Conservation (phyloP, 164 flowering plant species). For the Stephania cephalantha region DNA sequence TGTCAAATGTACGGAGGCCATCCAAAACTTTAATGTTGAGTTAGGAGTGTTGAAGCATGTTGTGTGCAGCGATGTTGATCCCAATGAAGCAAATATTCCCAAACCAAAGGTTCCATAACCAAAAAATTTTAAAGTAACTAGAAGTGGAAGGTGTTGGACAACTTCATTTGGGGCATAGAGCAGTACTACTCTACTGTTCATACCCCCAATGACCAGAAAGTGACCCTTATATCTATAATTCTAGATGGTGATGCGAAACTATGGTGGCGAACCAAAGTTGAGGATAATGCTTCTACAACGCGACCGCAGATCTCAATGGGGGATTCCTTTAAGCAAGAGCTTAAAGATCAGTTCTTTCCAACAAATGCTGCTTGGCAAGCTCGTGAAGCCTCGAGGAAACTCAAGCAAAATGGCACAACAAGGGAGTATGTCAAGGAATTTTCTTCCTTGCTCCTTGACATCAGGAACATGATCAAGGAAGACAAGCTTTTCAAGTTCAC, state of each 20-base stretch:
- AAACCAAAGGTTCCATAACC: not conserved
- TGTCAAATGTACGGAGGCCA: not conserved
- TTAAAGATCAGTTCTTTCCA: not conserved
- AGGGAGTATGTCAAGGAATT: not conserved
- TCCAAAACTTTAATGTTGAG: not conserved
- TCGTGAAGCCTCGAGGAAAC: not conserved
- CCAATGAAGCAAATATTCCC: not conserved
- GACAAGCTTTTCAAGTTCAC: not conserved
- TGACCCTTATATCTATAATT: not conserved
- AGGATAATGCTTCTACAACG: not conserved
- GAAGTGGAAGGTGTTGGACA: not conserved
- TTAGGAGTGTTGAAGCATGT: no score
- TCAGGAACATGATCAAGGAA: not conserved
- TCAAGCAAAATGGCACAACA: not conserved
- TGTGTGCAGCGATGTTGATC: not conserved
- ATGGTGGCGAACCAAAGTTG: not conserved
- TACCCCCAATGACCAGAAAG: not conserved
- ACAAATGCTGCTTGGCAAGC: not conserved
- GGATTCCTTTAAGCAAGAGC: not conserved
- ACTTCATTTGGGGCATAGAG: not conserved
- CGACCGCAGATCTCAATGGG: not conserved
- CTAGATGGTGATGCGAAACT: not conserved
- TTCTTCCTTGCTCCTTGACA: not conserved
- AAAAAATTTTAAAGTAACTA: not conserved
- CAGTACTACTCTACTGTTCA: not conserved